Conservation (phyloP, 176 grass and related monocot species). For the Aegilops bicornis region DNA sequence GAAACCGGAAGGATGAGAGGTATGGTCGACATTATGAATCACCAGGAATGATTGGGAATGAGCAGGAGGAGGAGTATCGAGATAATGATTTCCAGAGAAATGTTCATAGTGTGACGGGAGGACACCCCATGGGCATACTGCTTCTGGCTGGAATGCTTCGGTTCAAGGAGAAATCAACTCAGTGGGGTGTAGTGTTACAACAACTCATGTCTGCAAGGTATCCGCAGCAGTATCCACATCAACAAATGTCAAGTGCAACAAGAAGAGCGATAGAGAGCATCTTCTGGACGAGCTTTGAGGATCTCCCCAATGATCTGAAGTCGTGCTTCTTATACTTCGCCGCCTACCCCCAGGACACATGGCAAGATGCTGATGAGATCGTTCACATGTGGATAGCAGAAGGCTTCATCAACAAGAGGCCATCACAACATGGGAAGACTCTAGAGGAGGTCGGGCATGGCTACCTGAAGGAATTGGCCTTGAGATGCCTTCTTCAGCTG, state of each 20-base stretch:
- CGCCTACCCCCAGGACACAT: not conserved
- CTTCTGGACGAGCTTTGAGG: conserved; percentile 22
- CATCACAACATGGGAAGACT: not conserved
- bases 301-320: conserved; percentile 22
- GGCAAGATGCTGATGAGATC: not conserved
- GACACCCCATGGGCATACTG: conserved; percentile 23
- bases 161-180: conserved; percentile 13
- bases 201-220: not conserved
- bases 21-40: not conserved
- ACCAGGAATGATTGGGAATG: not conserved
- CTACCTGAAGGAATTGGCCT: conserved; percentile 8
- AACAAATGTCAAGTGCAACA: not conserved
- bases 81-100: not conserved
- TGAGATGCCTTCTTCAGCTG: conserved; percentile 7
- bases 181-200: conserved; percentile 7
- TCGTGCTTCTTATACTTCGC: conserved; percentile 25
- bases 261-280: conserved; percentile 2
- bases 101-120: conserved; percentile 6
- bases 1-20: not conserved
- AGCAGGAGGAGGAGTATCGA: not conserved
- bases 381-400: conserved; percentile 14
- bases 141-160: conserved; percentile 19
- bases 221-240: not conserved
- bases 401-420: conserved; percentile 21
- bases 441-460: conserved; percentile 11